A percentile compares a stretch with the other conserved stretches of the same genome.
phyloP scores from a whole-genome alignment of 2,329 filamentous ascomycete species.

The Neofusicoccum parvum region DNA sequence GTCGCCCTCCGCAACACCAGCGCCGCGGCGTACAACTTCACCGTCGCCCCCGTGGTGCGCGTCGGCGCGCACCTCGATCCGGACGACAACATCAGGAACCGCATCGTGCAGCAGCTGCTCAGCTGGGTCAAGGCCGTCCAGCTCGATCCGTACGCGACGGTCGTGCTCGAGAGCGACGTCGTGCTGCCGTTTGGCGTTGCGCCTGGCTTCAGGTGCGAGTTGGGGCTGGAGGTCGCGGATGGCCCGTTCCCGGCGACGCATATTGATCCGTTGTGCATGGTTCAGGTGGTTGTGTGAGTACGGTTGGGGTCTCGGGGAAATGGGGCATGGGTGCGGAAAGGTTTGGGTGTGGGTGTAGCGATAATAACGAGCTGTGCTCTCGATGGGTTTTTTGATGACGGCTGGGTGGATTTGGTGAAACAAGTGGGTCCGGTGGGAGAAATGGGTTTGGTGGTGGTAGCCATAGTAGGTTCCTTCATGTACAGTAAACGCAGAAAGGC shows the following conservation, averaged over 20 bases:
- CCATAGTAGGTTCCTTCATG: too few relatives aligned
- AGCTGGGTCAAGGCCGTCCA: background rate
- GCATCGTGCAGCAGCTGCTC: constrained; percentile 17
- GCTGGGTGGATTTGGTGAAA: too few relatives aligned
- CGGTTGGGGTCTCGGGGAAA: too few relatives aligned
- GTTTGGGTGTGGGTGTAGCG: too few relatives aligned
- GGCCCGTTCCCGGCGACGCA: constrained; percentile 10
- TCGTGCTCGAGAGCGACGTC: constrained; percentile 7
- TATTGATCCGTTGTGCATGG: constrained; percentile 1
- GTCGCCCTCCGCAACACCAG: constrained; percentile 13
- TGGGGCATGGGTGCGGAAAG: too few relatives aligned
- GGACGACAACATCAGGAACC: constrained; percentile 9
- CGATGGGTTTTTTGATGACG: too few relatives aligned
- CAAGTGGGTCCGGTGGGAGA: too few relatives aligned
- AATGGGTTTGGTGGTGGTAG: too few relatives aligned
- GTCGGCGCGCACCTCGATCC: constrained; percentile 2
- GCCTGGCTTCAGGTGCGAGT: background rate
- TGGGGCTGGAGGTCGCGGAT: constrained; percentile 13
- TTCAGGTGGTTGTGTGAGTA: constrained; percentile 13
- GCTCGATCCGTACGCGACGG: constrained; percentile 5
- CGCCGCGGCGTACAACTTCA: constrained; percentile 8
- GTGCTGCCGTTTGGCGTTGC: constrained; percentile 7
- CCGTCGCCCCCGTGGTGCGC: constrained; percentile 7
- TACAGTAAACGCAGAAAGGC: too few relatives aligned
- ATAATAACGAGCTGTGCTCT: too few relatives aligned